Evolutionary conservation across 1,139 yeast species (phyloP).

Genomic region (Candida frijolesensis): DNA sequence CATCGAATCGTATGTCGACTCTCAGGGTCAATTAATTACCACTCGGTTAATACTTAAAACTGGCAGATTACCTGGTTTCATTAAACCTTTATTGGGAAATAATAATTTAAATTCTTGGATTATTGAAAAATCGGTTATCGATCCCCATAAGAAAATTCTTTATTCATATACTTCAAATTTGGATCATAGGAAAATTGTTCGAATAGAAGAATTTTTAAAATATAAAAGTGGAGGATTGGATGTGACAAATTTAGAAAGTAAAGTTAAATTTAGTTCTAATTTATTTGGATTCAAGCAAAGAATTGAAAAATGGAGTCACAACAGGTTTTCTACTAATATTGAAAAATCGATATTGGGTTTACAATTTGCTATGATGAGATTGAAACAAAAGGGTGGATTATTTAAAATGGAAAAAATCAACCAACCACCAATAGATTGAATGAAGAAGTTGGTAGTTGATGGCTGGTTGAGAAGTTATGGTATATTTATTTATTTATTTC

Average conservation of each 20-base stretch:
- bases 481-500: too few relatives aligned
- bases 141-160: slow-evolving; percentile 60
- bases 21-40: slow-evolving; percentile 65
- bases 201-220: slow-evolving; percentile 75
- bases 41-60: slow-evolving; percentile 77
- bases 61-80: slow-evolving; percentile 82
- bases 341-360: slow-evolving; percentile 72
- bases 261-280: slow-evolving; percentile 75
- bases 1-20: slow-evolving; percentile 57
- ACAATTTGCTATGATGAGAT: slow-evolving; percentile 70
- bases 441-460: too few relatives aligned
- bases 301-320: slow-evolving; percentile 83
- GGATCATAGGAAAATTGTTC: slow-evolving; percentile 79
- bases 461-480: background rate
- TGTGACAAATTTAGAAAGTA: slow-evolving; percentile 36
- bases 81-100: slow-evolving; percentile 73
- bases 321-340: slow-evolving; percentile 68
- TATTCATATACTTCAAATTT: slow-evolving; percentile 78
- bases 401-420: slow-evolving; percentile 3
- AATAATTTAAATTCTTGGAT: slow-evolving; percentile 80
- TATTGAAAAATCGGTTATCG: slow-evolving; percentile 76
- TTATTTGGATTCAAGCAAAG: slow-evolving; percentile 68
- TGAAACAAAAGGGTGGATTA: slow-evolving; percentile 23
- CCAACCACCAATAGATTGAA: background rate
- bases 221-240: slow-evolving; percentile 39